Evolutionary conservation across 2,329 filamentous ascomycete genomes (phyloP).

Genomic region (Rutstroemia sp.): DNA sequence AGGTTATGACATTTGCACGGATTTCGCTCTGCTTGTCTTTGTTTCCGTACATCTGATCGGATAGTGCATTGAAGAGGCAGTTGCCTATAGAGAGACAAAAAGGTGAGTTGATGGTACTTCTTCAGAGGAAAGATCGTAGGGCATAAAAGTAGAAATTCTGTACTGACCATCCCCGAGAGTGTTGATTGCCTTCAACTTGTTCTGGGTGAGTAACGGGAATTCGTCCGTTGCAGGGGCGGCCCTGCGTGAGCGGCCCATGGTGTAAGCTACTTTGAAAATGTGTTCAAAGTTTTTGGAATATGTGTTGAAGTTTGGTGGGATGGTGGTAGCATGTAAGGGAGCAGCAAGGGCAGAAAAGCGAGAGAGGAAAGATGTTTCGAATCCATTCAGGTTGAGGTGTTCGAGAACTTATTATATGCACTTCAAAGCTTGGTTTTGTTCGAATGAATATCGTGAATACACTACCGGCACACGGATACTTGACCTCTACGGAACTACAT

Average conservation of each 20-base stretch:
- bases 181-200: constrained; percentile 51
- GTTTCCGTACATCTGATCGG: constrained; percentile 58
- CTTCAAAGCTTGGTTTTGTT: no score
- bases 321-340: background rate
- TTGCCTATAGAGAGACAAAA: constrained; percentile 43
- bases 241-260: background rate
- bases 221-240: constrained; percentile 29
- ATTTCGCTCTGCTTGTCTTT: constrained; percentile 51
- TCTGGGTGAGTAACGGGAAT: constrained; percentile 47
- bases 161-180: constrained; percentile 56
- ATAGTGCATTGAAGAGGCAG: constrained; percentile 62
- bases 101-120: constrained; percentile 6
- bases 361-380: no score
- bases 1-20: constrained; percentile 49
- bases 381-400: no score
- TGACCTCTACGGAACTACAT: background rate
- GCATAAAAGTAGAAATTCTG: constrained; percentile 16
- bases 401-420: no score
- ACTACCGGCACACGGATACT: no score
- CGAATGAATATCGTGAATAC: no score
- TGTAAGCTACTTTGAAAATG: background rate
- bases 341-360: background rate
- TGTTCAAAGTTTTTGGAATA: background rate
- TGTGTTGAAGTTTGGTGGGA: no score
- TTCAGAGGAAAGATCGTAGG: constrained; percentile 12